Percentiles rank a stretch among this genome's conserved stretches.
Evolutionary conservation across 2,329 filamentous ascomycete species (phyloP).

Genomic region (Thermomyces lanuginosus): DNA sequence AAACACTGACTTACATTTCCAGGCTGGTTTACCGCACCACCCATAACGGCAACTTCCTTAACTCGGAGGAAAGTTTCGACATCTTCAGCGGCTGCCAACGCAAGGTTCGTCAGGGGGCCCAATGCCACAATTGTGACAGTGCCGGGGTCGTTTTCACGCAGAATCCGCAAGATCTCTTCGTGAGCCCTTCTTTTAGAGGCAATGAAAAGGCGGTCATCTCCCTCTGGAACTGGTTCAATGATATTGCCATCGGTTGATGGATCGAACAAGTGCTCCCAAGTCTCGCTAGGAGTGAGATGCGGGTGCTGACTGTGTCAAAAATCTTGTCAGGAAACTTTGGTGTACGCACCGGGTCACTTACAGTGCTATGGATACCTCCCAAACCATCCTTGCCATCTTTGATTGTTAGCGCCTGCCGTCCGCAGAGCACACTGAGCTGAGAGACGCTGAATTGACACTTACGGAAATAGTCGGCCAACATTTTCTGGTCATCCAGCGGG

Average conservation of each 20-base stretch:
- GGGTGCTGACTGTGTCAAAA: conserved; percentile 39
- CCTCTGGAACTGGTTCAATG: conserved; percentile 31
- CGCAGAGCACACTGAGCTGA: too few species aligned
- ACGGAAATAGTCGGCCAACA: conserved; percentile 83
- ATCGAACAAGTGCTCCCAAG: conserved; percentile 55
- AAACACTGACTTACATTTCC: conserved; percentile 78
- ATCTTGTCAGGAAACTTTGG: conserved; percentile 4
- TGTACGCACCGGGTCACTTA: conserved; percentile 12
- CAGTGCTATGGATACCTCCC: conserved; percentile 50
- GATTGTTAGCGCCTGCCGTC: too few species aligned
- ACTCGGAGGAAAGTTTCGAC: conserved; percentile 74
- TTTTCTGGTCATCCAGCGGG: conserved; percentile 64
- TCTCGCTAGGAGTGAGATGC: conserved; percentile 56
- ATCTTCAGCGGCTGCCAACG: conserved; percentile 73
- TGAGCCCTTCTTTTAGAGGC: conserved; percentile 60
- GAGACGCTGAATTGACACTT: too few species aligned
- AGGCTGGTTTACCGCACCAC: conserved; percentile 59
- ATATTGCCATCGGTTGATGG: conserved; percentile 25
- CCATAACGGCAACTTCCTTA: conserved; percentile 92
- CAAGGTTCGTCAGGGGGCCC: conserved; percentile 85
- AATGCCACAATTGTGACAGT: conserved; percentile 82
- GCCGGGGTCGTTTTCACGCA: conserved; percentile 63
- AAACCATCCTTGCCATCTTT: conserved; percentile 66
- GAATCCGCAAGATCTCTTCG: conserved; percentile 73
- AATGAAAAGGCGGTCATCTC: conserved; percentile 38